These are phyloP conservation scores for Aspergillus uvarum DNA, from an alignment of 2,329 filamentous ascomycete genomes.

Conservation along the genomic window DNA sequence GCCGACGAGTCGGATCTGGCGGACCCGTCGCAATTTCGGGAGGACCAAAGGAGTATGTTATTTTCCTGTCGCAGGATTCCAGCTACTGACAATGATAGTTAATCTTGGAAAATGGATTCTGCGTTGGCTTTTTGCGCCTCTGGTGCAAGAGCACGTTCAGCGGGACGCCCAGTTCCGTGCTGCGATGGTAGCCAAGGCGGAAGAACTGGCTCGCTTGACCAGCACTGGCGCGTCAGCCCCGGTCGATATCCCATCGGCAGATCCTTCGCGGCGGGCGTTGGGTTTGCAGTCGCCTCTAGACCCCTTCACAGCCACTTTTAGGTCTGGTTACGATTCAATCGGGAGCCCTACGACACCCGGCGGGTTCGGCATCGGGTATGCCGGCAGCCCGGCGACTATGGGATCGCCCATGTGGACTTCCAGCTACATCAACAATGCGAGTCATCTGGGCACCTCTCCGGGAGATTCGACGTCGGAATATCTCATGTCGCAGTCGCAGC, in stretches of 20 bases:
- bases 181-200: slow-evolving; percentile 62
- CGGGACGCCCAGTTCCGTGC: slow-evolving; percentile 74
- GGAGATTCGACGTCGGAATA: slow-evolving; percentile 33
- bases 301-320: slow-evolving; percentile 55
- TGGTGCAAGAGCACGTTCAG: slow-evolving; percentile 87
- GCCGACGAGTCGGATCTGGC: slow-evolving; percentile 80
- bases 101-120: slow-evolving; percentile 97
- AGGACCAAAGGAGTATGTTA: slow-evolving; percentile 84
- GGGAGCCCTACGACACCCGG: slow-evolving; percentile 69
- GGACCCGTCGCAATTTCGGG: slow-evolving; percentile 75
- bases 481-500: slow-evolving; percentile 55
- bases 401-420: slow-evolving; percentile 31
- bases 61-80: not conserved
- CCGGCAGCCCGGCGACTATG: slow-evolving; percentile 59
- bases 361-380: slow-evolving; percentile 74
- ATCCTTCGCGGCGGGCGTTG: slow-evolving; percentile 26
- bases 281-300: slow-evolving; percentile 30
- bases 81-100: slow-evolving; percentile 53
- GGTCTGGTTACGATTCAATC: slow-evolving; percentile 61
- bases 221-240: slow-evolving; percentile 61
- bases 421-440: slow-evolving; percentile 21
- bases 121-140: slow-evolving; percentile 82
- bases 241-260: slow-evolving; percentile 54
- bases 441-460: slow-evolving; percentile 35
- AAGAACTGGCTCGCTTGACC: slow-evolving; percentile 58